Evolutionary conservation across 2,329 filamentous ascomycete species (phyloP).

Genomic region (Chaetomium globosum): DNA sequence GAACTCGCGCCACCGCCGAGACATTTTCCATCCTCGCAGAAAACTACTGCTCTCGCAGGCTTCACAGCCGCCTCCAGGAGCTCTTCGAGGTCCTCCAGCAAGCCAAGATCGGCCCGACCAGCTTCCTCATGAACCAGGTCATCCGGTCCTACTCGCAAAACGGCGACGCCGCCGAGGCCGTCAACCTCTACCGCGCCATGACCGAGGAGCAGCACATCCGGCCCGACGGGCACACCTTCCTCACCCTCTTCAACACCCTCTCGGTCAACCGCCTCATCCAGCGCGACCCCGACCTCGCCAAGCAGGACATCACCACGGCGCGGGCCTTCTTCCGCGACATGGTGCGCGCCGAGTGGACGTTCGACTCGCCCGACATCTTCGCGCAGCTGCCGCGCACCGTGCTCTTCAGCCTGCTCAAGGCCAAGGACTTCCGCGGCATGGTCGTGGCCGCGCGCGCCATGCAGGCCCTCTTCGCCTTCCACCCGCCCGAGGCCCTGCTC

Average conservation of each 20-base stretch:
- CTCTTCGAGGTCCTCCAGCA: slow-evolving; percentile 65
- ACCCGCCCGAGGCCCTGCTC: slow-evolving; percentile 40
- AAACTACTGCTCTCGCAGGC: slow-evolving; percentile 66
- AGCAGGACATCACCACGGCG: slow-evolving; percentile 29
- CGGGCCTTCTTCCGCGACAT: slow-evolving; percentile 41
- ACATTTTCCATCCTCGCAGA: slow-evolving; percentile 76
- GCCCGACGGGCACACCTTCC: slow-evolving; percentile 70
- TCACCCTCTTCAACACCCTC: slow-evolving; percentile 65
- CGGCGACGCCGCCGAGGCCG: slow-evolving; percentile 57
- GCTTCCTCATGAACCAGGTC: slow-evolving; percentile 78
- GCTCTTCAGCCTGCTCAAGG: slow-evolving; percentile 47
- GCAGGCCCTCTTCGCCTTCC: slow-evolving; percentile 39
- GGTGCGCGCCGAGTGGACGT: slow-evolving; percentile 37
- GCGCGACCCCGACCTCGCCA: slow-evolving; percentile 27
- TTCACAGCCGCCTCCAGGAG: slow-evolving; percentile 59
- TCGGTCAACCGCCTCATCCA: slow-evolving; percentile 51
- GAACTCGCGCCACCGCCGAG: slow-evolving; percentile 69
- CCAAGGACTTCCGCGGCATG: slow-evolving; percentile 52
- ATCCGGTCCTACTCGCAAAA: slow-evolving; percentile 67
- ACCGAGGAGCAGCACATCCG: slow-evolving; percentile 52
- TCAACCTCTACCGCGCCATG: slow-evolving; percentile 59
- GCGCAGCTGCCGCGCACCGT: slow-evolving; percentile 41
- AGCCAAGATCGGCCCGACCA: slow-evolving; percentile 67
- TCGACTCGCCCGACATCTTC: slow-evolving; percentile 37
- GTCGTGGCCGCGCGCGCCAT: slow-evolving; percentile 47